These are phyloP conservation scores for Cyathus striatus DNA, from an alignment of 768 basidiomycete genomes.

Conservation along the genomic window DNA sequence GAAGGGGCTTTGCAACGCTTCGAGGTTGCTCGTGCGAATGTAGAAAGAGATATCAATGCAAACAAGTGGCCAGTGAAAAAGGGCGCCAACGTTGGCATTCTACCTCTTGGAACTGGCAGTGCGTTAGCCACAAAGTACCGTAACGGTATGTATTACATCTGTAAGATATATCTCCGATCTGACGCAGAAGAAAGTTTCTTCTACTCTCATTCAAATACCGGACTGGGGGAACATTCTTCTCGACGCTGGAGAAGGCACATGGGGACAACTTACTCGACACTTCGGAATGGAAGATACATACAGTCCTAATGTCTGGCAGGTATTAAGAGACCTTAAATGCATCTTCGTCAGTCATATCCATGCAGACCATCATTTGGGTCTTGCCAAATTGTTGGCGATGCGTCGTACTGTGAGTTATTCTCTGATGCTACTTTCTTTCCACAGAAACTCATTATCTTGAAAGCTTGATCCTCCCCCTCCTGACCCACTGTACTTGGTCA, in stretches of 20 bases:
- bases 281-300: constrained; percentile 50
- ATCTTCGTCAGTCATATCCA: constrained; percentile 90
- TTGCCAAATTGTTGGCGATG: constrained; percentile 68
- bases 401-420: constrained; percentile 50
- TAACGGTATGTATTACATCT: constrained; percentile 53
- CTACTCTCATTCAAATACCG: constrained; percentile 75
- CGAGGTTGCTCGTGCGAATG: constrained; percentile 25
- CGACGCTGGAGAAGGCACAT: constrained; percentile 90
- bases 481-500: constrained; percentile 69
- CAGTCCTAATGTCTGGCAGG: constrained; percentile 41
- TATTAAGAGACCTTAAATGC: constrained; percentile 67
- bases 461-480: constrained; percentile 62
- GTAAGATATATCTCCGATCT: too few relatives aligned
- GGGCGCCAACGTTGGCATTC: constrained; percentile 64
- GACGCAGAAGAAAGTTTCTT: constrained; percentile 67
- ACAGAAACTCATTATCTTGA: not conserved
- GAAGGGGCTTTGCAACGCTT: constrained; percentile 32
- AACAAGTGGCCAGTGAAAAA: constrained; percentile 12
- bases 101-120: constrained; percentile 86
- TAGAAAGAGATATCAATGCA: constrained; percentile 15
- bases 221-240: constrained; percentile 70
- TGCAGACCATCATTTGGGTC: constrained; percentile 87
- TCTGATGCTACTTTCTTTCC: not conserved
- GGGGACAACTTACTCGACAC: constrained; percentile 79
- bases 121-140: constrained; percentile 81